A percentile compares a stretch with the other conserved stretches of the same genome.
Evolutionary conservation across 371 early-diverging fungal species (phyloP).

Genomic region (Haplosporangium sp.): DNA sequence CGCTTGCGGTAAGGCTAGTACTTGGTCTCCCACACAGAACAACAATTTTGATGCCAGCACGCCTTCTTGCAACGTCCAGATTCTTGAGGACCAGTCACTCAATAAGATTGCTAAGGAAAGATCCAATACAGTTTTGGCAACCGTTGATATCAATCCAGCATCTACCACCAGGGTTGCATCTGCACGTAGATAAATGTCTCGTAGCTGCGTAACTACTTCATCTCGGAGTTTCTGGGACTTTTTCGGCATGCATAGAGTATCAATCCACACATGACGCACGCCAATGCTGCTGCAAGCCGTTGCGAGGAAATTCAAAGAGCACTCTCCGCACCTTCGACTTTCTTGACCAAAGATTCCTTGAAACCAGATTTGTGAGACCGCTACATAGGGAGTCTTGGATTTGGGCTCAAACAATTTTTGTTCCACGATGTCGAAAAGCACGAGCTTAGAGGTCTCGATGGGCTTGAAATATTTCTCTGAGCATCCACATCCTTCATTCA

Average conservation of each 20-base stretch:
- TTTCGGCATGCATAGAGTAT: constrained; percentile 23
- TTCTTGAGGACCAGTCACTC: constrained; percentile 24
- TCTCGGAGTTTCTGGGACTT: background rate
- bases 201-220: constrained; percentile 12
- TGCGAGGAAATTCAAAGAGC: constrained; percentile 7
- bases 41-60: constrained; percentile 25
- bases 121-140: constrained; percentile 13
- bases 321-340: constrained; percentile 13
- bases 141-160: constrained; percentile 19
- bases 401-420: constrained; percentile 1
- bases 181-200: constrained; percentile 17
- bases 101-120: constrained; percentile 18
- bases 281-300: constrained; percentile 12
- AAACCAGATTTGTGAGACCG: constrained; percentile 31
- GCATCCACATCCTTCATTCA: constrained; percentile 10
- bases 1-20: constrained; percentile 18
- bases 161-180: constrained; percentile 20
- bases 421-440: constrained; percentile 13
- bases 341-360: constrained; percentile 27
- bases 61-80: constrained; percentile 22
- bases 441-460: constrained; percentile 12
- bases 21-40: constrained; percentile 20
- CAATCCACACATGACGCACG: constrained; percentile 24
- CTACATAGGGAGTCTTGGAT: constrained; percentile 2
- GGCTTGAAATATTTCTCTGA: constrained; percentile 4